phyloP scores from a whole-genome alignment of 2,329 filamentous ascomycete genomes.

The Pestalotiopsis sp. region DNA sequence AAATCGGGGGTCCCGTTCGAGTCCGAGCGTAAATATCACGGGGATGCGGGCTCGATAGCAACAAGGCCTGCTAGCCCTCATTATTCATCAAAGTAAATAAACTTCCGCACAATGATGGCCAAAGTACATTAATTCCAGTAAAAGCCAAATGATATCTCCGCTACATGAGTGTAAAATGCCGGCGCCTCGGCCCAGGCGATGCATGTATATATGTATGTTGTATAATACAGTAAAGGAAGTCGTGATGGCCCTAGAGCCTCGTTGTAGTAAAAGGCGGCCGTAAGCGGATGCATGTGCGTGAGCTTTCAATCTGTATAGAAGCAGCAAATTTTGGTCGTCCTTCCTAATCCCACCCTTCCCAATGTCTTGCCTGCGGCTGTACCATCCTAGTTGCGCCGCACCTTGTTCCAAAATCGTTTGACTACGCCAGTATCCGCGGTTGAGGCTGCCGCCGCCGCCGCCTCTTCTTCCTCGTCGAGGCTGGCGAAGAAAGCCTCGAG shows the following conservation, averaged over 20 bases:
- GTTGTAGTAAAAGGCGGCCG: not conserved
- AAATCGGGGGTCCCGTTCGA: not conserved
- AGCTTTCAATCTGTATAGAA: conserved; percentile 1
- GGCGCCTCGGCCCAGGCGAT: not conserved
- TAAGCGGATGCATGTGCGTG: not conserved
- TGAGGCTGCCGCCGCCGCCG: conserved; percentile 20
- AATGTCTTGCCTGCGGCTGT: not conserved
- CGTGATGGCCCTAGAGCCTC: not conserved
- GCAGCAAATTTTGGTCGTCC: not conserved
- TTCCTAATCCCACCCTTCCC: not conserved
- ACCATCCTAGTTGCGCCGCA: conserved; percentile 43
- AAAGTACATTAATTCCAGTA: not conserved
- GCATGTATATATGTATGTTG: not conserved
- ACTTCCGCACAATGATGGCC: not conserved
- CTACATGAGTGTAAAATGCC: not conserved
- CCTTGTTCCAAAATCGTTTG: conserved; percentile 67
- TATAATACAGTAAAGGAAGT: not conserved
- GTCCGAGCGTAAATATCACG: too few relatives aligned
- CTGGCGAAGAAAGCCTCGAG: conserved; percentile 57
- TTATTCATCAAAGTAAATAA: not conserved
- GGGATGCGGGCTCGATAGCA: not conserved
- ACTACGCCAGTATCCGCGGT: conserved; percentile 58
- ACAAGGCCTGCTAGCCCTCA: not conserved
- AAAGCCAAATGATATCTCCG: not conserved
- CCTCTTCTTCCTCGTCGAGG: conserved; percentile 50